Percentiles rank a stretch among this genome's conserved stretches.
Evolutionary conservation across 371 early-diverging fungal genomes (phyloP).

Genomic region (Dinochytrium kinnereticum): DNA sequence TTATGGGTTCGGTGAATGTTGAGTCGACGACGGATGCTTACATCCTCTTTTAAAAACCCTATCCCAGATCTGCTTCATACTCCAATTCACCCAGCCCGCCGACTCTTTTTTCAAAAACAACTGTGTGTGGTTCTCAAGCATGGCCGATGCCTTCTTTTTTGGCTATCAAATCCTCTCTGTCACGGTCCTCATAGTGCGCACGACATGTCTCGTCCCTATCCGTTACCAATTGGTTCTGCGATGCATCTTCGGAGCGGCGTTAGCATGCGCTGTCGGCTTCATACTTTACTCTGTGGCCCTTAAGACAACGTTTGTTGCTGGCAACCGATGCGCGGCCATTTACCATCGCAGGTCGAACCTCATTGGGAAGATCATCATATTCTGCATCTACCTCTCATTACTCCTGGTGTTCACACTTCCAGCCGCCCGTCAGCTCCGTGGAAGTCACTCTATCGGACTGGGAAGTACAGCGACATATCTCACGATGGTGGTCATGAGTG

Average conservation of each 20-base stretch:
- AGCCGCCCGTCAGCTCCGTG: background rate
- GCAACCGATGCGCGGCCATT: background rate
- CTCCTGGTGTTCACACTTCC: background rate
- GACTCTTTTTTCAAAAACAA: background rate
- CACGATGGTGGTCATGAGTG: background rate
- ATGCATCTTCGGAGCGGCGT: background rate
- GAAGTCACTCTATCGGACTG: background rate
- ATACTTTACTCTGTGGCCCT: background rate
- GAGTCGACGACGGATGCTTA: no score
- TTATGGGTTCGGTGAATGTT: no score
- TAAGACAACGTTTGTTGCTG: background rate
- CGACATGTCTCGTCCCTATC: background rate
- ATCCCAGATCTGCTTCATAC: background rate
- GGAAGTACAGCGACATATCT: background rate
- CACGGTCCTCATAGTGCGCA: background rate
- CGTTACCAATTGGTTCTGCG: background rate
- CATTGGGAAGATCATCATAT: background rate
- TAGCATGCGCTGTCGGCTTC: background rate
- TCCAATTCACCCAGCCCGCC: background rate
- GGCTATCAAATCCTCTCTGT: background rate
- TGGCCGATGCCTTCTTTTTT: background rate
- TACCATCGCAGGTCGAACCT: background rate
- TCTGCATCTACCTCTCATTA: background rate
- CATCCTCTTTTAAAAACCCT: no score
- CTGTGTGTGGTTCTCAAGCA: background rate